These are phyloP conservation scores for Megacollybia platyphylla DNA, from an alignment of 1,284 basidiomycete species.

Conservation along the genomic window DNA sequence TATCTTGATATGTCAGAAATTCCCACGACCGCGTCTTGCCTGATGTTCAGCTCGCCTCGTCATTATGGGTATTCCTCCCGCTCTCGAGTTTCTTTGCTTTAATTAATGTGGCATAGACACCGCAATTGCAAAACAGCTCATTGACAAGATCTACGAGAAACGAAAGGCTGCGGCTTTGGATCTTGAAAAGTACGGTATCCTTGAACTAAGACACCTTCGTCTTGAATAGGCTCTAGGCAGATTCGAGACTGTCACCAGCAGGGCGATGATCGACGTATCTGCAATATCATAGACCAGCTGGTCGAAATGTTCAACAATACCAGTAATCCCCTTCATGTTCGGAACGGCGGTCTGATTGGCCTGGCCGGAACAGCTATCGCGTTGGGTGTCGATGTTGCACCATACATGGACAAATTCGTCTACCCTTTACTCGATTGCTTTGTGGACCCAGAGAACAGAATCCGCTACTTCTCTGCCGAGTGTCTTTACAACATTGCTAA, in stretches of 20 bases:
- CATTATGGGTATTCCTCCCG: too few relatives aligned
- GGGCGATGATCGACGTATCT: slow-evolving; percentile 74
- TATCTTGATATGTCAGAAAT: too few relatives aligned
- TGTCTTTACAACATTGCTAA: slow-evolving; percentile 98
- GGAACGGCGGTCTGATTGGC: slow-evolving; percentile 94
- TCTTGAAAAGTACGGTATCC: slow-evolving; percentile 69
- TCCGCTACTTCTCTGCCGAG: slow-evolving; percentile 95
- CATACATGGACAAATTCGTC: slow-evolving; percentile 90
- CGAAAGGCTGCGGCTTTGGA: slow-evolving; percentile 93
- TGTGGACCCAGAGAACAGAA: slow-evolving; percentile 87
- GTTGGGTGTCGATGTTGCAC: slow-evolving; percentile 83
- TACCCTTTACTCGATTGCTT: slow-evolving; percentile 90
- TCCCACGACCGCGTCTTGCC: too few relatives aligned
- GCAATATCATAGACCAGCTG: slow-evolving; percentile 87
- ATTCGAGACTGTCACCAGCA: slow-evolving; percentile 79
- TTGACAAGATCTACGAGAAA: slow-evolving; percentile 90
- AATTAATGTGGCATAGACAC: slow-evolving; percentile 28
- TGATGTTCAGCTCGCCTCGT: too few relatives aligned
- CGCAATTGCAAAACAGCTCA: slow-evolving; percentile 59
- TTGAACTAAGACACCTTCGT: slow-evolving; percentile 5
- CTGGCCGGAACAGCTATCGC: slow-evolving; percentile 95
- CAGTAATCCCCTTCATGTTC: slow-evolving; percentile 74
- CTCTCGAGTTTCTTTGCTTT: too few relatives aligned
- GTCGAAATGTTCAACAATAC: slow-evolving; percentile 83
- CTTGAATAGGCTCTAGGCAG: slow-evolving; percentile 32